Base-by-base conservation (phyloP, 352 stramenopile genomes). In the Phytophthora litchii region DNA sequence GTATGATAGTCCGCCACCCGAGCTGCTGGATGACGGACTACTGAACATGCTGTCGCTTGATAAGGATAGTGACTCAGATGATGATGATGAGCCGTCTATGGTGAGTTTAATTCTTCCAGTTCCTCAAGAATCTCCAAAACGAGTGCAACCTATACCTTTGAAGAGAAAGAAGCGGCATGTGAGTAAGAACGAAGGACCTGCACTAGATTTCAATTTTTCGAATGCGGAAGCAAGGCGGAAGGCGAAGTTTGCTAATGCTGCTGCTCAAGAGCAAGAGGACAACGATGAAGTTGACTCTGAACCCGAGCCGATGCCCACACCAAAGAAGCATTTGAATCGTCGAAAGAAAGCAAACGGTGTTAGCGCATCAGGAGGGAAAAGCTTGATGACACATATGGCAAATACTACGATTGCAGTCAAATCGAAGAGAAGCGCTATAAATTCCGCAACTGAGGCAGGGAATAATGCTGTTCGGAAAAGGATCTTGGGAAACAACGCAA, bases 1-100 rank as follows among this genome's bases (percentile, higher is more conserved):
- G 17, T 58, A 67, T 50, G 56, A 64, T 3, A 74, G 55, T 16
- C 42, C 53, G 10, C 50, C 55, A 3, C 65, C 61, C 1, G 67
- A 64, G 12, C 57, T 76, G 12, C 64, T 64, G 0, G 72, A 77
- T 8, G 70, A 85, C 27, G 81, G 83, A 16, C 49, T 91, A 29
- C 54, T 88, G 23, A 59, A 78, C 12, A 75, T 91, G 57, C 65
- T 91, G 29, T 76, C 77, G 17, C 60, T 81, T 40, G 70, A 87
- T 27, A 79, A 77, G 31, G 64, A 55, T 13, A 91, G 82, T 45
- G 81, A 91, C 36, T 80, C 77, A 13, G 81, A 91, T 48, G 51
- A 69, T 46, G 71, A 74, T 35, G 71, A 77, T 11, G 73, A 72
- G 29, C 62, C 70, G 20, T 76, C 79, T 17, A 67, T 77, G 51